Evolutionary conservation across 441 rosid species (phyloP).

Genomic region (Geranium incanum): DNA sequence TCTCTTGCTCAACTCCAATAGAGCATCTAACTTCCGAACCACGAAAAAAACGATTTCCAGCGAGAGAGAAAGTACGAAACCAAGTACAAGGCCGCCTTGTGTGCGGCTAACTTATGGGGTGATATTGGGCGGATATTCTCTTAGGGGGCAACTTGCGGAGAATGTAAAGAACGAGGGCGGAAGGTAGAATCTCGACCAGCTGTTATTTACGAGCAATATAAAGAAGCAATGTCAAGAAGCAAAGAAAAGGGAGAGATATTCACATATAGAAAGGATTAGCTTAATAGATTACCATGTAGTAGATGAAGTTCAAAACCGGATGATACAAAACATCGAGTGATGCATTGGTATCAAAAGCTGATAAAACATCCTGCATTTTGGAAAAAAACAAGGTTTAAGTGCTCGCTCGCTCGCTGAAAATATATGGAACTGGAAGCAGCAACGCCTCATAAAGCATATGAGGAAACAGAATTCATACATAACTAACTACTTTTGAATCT

Average conservation of each 20-base stretch:
- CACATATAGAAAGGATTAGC: neutral
- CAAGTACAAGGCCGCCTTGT: neutral
- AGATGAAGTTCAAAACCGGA: slow-evolving; percentile 58
- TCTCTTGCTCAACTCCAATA: slow-evolving; percentile 15
- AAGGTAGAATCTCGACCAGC: slow-evolving; percentile 72
- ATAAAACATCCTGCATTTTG: slow-evolving; percentile 44
- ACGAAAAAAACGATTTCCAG: slow-evolving; percentile 15
- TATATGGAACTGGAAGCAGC: neutral
- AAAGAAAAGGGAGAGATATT: neutral
- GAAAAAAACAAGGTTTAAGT: neutral
- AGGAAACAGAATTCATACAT: neutral
- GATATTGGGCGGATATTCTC: slow-evolving; percentile 63
- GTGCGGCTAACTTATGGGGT: slow-evolving; percentile 43
- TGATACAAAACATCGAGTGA: slow-evolving; percentile 61
- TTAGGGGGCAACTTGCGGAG: slow-evolving; percentile 68
- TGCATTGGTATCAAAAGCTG: slow-evolving; percentile 50
- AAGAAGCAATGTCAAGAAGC: neutral
- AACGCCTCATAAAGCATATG: neutral
- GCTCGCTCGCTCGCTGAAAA: neutral
- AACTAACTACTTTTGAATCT: neutral
- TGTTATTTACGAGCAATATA: slow-evolving; percentile 22
- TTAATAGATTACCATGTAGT: slow-evolving; percentile 43
- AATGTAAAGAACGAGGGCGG: slow-evolving; percentile 57
- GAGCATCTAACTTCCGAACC: slow-evolving; percentile 21
- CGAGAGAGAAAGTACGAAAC: slow-evolving; percentile 13